Base-by-base conservation (phyloP, 208 protist genomes). In the Leishmania gerbilli region DNA sequence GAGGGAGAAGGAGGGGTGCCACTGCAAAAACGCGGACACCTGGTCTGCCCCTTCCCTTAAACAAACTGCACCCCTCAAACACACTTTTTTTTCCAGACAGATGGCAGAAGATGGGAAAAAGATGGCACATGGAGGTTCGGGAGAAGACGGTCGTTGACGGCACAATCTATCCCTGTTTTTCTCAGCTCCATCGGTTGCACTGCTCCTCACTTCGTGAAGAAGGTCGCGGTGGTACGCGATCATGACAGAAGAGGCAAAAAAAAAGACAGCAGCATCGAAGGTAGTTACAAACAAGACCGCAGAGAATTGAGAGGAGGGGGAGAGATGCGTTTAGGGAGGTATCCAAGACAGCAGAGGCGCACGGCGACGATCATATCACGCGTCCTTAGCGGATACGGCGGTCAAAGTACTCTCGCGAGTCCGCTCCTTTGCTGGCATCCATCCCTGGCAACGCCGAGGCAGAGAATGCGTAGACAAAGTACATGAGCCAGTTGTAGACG, bases 401-500 rank as follows among this genome's bases (percentile, higher is more conserved):
- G 45, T 86, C 81, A 80, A 88, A 93, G 84, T 88, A 85, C 72
- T 79, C 74, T 9, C 31, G 60, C 45, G 74, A 47, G 40, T 87
- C 76, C 0, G 37, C 74, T 0, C 76, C 81, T 58, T 85, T 85
- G 3, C 40, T 34, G 40, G 72, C 47, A 42, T 84, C 47, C 49
- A 83, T 60, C 5, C 79, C 71, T 15, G 76, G 76, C 40, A 79
- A 58, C 62, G 83, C 51, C 40, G 75, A 75, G 34, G 76, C 58
- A 31, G 90, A 87, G 8, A 89, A 5, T 27, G 87, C 72, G 77
- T 88, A 82, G 31, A 87, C 56, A 37, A 88, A 49, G 72, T 79
- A 93, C 77, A 89, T 85, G 34, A 76, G 74, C 84, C 83, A 90
- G 71, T 93, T 91, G 80, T 90, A 93, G 6, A 88, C 19, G 5